Conservation (phyloP, 83 land plant genomes). For the Diphasiastrum complanatum region DNA sequence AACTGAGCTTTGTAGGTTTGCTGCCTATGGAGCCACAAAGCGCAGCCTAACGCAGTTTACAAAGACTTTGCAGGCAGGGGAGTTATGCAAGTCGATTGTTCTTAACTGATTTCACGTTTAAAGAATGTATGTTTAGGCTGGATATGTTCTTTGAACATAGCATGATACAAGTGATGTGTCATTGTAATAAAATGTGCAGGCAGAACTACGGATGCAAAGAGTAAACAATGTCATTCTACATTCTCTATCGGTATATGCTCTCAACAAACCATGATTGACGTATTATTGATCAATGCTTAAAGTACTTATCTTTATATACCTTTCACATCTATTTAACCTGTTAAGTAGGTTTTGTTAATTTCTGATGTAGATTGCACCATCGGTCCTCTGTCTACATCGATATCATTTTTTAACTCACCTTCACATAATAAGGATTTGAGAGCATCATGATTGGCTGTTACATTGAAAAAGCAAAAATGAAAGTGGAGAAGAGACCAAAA, state of each 20-base stretch:
- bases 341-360: too few relatives aligned
- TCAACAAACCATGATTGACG: too few relatives aligned
- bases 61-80: conserved; percentile 77
- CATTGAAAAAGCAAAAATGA: too few relatives aligned
- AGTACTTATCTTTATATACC: too few relatives aligned
- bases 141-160: background rate
- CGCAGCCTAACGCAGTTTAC: conserved; percentile 94
- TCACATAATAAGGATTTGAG: too few relatives aligned
- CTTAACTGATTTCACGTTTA: background rate
- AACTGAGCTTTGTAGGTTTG: conserved; percentile 59
- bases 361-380: too few relatives aligned
- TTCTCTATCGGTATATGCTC: conserved; percentile 65
- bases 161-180: background rate
- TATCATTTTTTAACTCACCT: too few relatives aligned
- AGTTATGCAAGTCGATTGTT: background rate
- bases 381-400: too few relatives aligned
- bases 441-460: too few relatives aligned
- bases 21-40: conserved; percentile 98
- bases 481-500: too few relatives aligned
- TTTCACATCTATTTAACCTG: too few relatives aligned
- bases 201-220: conserved; percentile 83
- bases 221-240: conserved; percentile 82
- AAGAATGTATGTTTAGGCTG: background rate
- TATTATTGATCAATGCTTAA: too few relatives aligned
- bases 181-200: conserved; percentile 45